phyloP scores from a whole-genome alignment of 1,284 basidiomycete species.

The Anthracocystis panici-leucophaei region DNA sequence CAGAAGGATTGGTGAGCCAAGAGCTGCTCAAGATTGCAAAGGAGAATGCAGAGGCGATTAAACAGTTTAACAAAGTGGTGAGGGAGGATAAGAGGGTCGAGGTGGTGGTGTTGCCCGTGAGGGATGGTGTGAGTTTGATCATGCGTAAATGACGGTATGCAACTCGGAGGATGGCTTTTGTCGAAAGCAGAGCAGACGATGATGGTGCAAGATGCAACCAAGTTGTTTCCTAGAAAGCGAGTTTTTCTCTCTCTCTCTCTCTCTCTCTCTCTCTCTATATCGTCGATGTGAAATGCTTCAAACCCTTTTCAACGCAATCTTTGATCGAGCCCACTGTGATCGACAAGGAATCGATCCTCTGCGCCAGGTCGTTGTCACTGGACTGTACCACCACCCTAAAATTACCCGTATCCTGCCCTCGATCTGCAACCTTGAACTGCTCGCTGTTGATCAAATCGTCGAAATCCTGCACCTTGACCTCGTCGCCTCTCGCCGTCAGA shows the following conservation, averaged over 20 bases:
- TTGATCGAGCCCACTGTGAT: neutral
- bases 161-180: too few relatives aligned
- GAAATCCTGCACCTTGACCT: constrained; percentile 45
- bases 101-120: constrained; percentile 61
- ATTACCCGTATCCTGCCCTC: neutral
- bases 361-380: neutral
- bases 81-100: constrained; percentile 57
- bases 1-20: constrained; percentile 26
- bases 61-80: constrained; percentile 65
- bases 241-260: too few relatives aligned
- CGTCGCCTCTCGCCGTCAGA: neutral
- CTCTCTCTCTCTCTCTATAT: too few relatives aligned
- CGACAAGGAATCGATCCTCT: neutral
- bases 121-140: constrained; percentile 68
- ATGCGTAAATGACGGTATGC: too few relatives aligned
- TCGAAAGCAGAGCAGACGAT: neutral
- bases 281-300: neutral
- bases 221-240: neutral
- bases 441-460: constrained; percentile 41
- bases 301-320: constrained; percentile 5
- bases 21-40: constrained; percentile 29
- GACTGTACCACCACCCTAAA: constrained; percentile 6
- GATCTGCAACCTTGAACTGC: constrained; percentile 9
- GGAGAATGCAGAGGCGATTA: constrained; percentile 57
- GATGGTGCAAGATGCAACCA: neutral